Conservation (phyloP, 176 grass and related monocot species). For the Ampelocalamus luodianensis region DNA sequence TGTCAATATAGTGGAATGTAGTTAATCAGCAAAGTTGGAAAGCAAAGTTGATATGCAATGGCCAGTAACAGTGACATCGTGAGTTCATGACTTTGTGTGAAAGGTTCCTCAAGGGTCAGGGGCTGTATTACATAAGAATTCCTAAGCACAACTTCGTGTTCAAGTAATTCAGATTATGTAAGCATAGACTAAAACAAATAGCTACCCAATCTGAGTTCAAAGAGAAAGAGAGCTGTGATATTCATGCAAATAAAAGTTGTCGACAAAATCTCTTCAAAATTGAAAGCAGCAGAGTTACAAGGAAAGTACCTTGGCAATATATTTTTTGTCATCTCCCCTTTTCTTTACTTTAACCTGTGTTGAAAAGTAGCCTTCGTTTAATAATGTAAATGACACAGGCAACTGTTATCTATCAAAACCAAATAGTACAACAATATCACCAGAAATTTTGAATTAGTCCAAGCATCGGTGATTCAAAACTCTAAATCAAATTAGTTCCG, state of each 20-base stretch:
- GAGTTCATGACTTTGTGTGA: background rate
- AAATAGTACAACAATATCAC: background rate
- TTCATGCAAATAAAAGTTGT: background rate
- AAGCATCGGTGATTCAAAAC: conserved; percentile 16
- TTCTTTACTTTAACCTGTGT: conserved; percentile 90
- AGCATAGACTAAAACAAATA: conserved; percentile 14
- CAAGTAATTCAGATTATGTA: conserved; percentile 37
- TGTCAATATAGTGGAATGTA: conserved; percentile 8
- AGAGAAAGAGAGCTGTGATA: background rate
- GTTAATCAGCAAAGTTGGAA: conserved; percentile 6
- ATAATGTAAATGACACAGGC: conserved; percentile 29
- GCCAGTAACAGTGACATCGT: background rate
- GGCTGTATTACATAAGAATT: conserved; percentile 14
- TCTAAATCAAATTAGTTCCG: background rate
- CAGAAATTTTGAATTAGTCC: conserved; percentile 2
- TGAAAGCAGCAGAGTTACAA: conserved; percentile 8
- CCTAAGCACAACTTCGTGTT: background rate
- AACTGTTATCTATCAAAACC: conserved; percentile 25
- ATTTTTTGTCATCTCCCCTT: conserved; percentile 98
- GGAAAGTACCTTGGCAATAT: conserved; percentile 85
- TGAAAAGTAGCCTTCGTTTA: conserved; percentile 22
- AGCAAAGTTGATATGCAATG: background rate
- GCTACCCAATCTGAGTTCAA: background rate
- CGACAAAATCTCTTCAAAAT: conserved; percentile 28
- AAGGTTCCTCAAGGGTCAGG: background rate